Conservation (phyloP, 306 rosid species). For the Cucurbita maxima region DNA sequence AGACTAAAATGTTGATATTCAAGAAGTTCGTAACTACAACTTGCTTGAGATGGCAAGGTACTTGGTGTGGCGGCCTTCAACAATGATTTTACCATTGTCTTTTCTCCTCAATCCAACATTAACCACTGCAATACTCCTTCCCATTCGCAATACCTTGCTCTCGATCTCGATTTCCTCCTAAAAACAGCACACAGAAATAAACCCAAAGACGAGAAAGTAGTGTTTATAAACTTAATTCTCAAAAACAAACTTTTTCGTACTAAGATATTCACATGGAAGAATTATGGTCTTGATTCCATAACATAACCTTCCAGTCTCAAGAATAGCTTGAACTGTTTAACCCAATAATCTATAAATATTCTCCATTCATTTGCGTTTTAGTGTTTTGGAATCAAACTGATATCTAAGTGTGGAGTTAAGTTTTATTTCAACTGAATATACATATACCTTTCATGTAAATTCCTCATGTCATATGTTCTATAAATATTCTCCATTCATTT, state of each 20-base stretch:
- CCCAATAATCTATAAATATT: background rate
- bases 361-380: background rate
- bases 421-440: background rate
- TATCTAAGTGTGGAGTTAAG: background rate
- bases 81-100: constrained; percentile 49
- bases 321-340: background rate
- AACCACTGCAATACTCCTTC: constrained; percentile 43
- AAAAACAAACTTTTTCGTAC: too few species aligned
- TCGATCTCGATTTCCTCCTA: constrained; percentile 73
- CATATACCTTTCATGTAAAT: background rate
- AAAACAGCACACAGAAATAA: background rate
- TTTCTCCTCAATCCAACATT: constrained; percentile 72
- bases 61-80: constrained; percentile 76
- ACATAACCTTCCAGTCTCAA: background rate
- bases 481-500: background rate
- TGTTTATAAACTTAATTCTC: too few species aligned
- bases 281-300: background rate
- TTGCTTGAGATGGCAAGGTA: constrained; percentile 38
- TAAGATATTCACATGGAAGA: too few species aligned
- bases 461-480: background rate
- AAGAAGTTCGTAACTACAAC: constrained; percentile 16
- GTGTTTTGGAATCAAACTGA: background rate
- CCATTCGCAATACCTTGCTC: constrained; percentile 43
- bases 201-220: too few species aligned
- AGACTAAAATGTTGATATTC: background rate